Base-by-base conservation (phyloP, 176 grass and related monocot genomes). In the Areca catechu region DNA sequence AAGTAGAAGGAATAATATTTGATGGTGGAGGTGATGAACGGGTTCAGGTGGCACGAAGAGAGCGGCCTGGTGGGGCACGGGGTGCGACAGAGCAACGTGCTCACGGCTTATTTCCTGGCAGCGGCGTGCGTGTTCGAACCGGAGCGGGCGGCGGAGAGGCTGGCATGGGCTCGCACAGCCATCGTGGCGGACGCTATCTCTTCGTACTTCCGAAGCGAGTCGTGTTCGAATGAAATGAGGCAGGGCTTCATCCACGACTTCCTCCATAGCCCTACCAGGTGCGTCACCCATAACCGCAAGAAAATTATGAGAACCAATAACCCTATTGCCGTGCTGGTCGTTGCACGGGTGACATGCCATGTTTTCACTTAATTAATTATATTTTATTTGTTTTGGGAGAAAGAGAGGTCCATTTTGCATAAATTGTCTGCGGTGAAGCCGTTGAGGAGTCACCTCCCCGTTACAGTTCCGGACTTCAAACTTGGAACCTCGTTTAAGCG, bases 121-220 rank as follows among this genome's bases (percentile, higher is more conserved):
- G 69, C 48, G 0, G 62, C 81, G 7, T 80, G 62, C 51, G 76
- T 92, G 61, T 98, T 85, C 22, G 87, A 98, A 68, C 81, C 93
- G 37, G 72, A 53, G 15, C 74, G 73, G 51, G 71, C 76, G 17
- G 24, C 16, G 1, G 84, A 92, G 51, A 20, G 93, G 19, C 55
- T 89, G 48, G 81, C 69, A 25, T 98, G 93, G 93, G 78, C 65
- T 7, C 82, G 58, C 16, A 77, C 76, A 9, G 70, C 55, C 17
- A 28, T 85, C 17, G 43, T 98, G 15, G 69, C 81, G 7, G 59
- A 80, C 12, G 50, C 73, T 7, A 68, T 80, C 48, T 73, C 72
- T 19, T 2, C n/a, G 4, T 73, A 80, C 21, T 65, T 88, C 22
- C 2, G 37, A 20, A 61, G 56, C 2, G 18, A 65, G 28, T 50